Conservation (phyloP, 1,284 basidiomycete genomes). For the Anthracocystis panici-leucophaei region DNA sequence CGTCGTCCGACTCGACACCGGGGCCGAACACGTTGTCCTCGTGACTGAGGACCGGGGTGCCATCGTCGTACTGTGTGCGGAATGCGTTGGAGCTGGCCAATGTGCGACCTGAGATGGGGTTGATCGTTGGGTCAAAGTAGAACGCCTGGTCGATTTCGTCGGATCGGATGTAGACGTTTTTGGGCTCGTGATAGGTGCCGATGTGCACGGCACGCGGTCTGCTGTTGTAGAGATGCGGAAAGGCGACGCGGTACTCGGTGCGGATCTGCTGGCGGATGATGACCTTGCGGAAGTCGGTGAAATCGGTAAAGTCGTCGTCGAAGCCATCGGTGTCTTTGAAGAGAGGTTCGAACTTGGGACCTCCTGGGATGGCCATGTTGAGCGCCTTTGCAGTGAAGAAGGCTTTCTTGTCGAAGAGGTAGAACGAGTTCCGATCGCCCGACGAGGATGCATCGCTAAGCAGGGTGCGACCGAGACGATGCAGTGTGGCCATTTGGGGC, state of each 20-base stretch:
- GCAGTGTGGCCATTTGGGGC: constrained; percentile 95
- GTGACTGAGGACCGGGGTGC: constrained; percentile 76
- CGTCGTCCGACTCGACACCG: constrained; percentile 76
- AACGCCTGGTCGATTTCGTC: constrained; percentile 99
- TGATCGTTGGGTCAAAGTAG: constrained; percentile 97
- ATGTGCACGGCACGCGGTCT: constrained; percentile 94
- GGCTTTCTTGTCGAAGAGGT: constrained; percentile 96
- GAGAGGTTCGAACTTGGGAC: constrained; percentile 83
- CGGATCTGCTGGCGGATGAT: constrained; percentile 99
- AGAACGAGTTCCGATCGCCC: constrained; percentile 80
- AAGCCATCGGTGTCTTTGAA: constrained; percentile 92
- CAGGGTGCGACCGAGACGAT: constrained; percentile 92
- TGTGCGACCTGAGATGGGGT: constrained; percentile 73
- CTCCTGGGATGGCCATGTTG: constrained; percentile 98
- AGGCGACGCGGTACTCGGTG: constrained; percentile 99
- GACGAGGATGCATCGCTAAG: constrained; percentile 88
- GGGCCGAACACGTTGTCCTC: constrained; percentile 91
- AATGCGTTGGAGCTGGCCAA: constrained; percentile 56
- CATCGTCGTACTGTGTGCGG: constrained; percentile 58
- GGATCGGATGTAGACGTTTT: constrained; percentile 98
- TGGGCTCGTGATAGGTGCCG: constrained; percentile 90
- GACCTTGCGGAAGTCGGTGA: constrained; percentile 99
- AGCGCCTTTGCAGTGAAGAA: constrained; percentile 97
- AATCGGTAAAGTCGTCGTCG: constrained; percentile 99
- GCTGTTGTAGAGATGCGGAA: constrained; percentile 99